Evolutionary conservation across 1,139 yeast species (phyloP), one percentile per base, ranked within the genome.

Genomic region (Blastobotrys elegans): DNA sequence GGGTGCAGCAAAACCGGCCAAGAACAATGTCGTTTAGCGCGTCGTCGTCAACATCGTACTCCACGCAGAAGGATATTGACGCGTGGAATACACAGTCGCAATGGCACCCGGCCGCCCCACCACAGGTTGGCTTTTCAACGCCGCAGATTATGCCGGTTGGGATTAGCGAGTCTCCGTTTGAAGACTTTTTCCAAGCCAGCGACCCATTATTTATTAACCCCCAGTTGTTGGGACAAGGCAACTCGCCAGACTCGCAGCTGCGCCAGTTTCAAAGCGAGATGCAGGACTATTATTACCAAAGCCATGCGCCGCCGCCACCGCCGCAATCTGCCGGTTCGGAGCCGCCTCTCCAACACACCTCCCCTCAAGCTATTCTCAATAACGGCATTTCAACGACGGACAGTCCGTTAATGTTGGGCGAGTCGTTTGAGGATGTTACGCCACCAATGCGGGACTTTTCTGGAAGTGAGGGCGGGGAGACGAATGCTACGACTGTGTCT

Each of bases 81-180:
- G 57, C 52, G 4, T 53, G 60, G 40, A 71, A 73, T 6, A 50
- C 57, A 14, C 47, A 50, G 46, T 55, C 52, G 49, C 59, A 56
- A 27, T 49, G 48, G 52, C 59, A 62, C 44, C 58, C 63, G 7
- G 52, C 63, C 22, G 71, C 67, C 21, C 82, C 90, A 1, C 75
- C 75, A 35, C 86, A 82, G 59, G 88, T 83, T 11, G 86, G 81
- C 5, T 85, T 84, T 61, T 80, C 94, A 1, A 84, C 95, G 2
- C 95, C 95, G 1, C 95, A 85, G 62, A 62, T 81, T 46, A 65
- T 71, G 54, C 65, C 67, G 17, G 58, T 60, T 14, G 61, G 62
- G 26, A 58, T 67, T 17, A 38, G 44, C 33, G 52, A 50, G n/a
- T 47, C 48, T 14, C 58, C 59, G n/a, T 40, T 57, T 43, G 60